Conservation (phyloP, 305 asterid species). For the Withania somnifera region DNA sequence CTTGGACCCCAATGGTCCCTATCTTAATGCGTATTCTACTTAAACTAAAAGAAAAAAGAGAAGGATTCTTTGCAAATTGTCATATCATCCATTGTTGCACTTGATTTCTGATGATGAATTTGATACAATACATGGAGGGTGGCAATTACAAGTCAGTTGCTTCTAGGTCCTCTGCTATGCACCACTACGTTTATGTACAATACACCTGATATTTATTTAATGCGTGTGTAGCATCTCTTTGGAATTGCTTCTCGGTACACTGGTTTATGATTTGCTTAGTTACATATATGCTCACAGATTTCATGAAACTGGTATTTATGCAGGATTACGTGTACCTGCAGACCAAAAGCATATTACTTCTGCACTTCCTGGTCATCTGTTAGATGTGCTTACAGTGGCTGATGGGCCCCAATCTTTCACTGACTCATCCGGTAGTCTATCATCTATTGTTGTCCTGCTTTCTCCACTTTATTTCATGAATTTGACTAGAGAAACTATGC, state of each 20-base stretch:
- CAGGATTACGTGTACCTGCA: constrained; percentile 70
- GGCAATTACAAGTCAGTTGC: neutral
- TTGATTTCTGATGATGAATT: neutral
- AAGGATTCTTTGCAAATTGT: neutral
- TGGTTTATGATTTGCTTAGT: neutral
- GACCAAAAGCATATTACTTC: constrained; percentile 78
- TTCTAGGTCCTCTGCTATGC: neutral
- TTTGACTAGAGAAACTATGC: constrained; percentile 6
- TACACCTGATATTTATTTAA: neutral
- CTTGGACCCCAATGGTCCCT: neutral
- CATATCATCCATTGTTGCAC: too few relatives aligned
- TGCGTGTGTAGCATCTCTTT: neutral
- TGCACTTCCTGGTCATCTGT: constrained; percentile 85
- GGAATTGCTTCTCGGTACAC: neutral
- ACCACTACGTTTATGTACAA: neutral
- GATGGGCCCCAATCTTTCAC: constrained; percentile 46
- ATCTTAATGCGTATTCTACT: neutral
- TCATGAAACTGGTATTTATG: constrained; percentile 1
- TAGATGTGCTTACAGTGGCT: constrained; percentile 45
- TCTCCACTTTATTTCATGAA: neutral
- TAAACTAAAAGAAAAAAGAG: neutral
- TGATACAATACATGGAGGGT: neutral
- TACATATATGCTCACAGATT: neutral
- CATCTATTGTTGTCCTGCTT: neutral
- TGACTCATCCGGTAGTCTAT: constrained; percentile 58